Evolutionary conservation across 805 yeast species (phyloP), one percentile per base, ranked within the genome.

Genomic region (Wickerhamiella kurtzmanii): DNA sequence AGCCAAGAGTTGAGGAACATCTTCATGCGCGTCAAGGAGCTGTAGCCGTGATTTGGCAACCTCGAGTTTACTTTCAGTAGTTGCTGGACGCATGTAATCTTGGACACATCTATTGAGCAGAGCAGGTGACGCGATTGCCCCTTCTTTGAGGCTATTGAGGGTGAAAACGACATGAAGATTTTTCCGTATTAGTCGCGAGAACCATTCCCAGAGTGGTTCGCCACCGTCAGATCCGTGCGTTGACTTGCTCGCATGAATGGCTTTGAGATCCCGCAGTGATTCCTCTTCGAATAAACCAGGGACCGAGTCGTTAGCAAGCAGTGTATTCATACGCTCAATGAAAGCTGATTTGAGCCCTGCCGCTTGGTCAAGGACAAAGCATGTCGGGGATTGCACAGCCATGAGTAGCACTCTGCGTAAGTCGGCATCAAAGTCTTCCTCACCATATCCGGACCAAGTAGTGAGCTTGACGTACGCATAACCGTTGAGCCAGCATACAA

Each of bases 401-500:
- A 69, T 73, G 32, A 64, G 62, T 3, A 89, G 64, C 0, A 83
- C 60, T 0, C 64, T 65, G 47, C 82, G 71, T 47, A 89, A 60
- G 2, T 77, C 75, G 0, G 62, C 56, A 49, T 86, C 95, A 62
- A 89, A 88, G 44, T 86, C 82, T 0, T 53, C 54, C 16, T 82
- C 65, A 0, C 72, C 62, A 56, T 76, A 88, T 6, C 65, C 67
- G 5, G 74, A 61, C 21, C 72, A 70, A 0, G 82, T 81, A 36
- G 65, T 66, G 35, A 89, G 68, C 50, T 79, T 83, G 17, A 71
- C 64, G 0, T 78, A 69, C 22, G 68, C 72, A 17, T 84, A 58
- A 0, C 95, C 96, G 60, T 83, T 82, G 65, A 87, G 75, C 97
- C 97, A 89, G 0, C 94, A 77, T 3, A 84, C 95, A 70, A 89